Conservation (phyloP, 305 asterid species). For the Lippia alba region DNA sequence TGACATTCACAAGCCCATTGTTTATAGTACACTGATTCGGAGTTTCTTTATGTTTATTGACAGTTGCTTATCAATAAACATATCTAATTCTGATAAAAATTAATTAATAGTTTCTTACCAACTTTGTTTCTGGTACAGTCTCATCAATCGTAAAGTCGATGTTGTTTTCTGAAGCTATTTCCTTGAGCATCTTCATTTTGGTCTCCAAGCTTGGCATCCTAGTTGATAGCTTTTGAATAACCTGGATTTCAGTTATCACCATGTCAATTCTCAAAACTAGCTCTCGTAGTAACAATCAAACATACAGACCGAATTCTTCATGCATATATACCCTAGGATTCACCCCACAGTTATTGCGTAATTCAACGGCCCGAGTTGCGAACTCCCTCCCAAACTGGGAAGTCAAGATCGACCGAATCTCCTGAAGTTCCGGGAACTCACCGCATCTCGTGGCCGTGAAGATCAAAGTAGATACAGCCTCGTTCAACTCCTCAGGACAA, state of each 20-base stretch:
- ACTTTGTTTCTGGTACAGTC: not conserved
- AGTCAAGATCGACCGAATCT: constrained; percentile 61
- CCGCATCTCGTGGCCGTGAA: constrained; percentile 82
- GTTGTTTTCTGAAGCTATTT: constrained; percentile 74
- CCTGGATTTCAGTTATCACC: constrained; percentile 37
- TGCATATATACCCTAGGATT: constrained; percentile 55
- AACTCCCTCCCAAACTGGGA: constrained; percentile 72
- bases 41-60: too few relatives aligned
- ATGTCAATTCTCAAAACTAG: not conserved
- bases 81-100: not conserved
- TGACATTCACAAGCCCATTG: constrained; percentile 21
- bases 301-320: not conserved
- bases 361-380: constrained; percentile 61
- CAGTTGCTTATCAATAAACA: too few relatives aligned
- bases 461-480: constrained; percentile 70
- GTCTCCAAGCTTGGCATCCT: constrained; percentile 67
- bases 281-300: not conserved
- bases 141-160: constrained; percentile 57
- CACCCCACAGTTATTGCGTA: constrained; percentile 89
- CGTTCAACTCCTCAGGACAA: constrained; percentile 81
- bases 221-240: constrained; percentile 78
- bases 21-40: too few relatives aligned
- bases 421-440: constrained; percentile 87
- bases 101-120: constrained; percentile 8
- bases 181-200: constrained; percentile 60